Evolutionary conservation across 2,329 filamentous ascomycete species (phyloP).

Genomic region (Emericellopsis atlantica): DNA sequence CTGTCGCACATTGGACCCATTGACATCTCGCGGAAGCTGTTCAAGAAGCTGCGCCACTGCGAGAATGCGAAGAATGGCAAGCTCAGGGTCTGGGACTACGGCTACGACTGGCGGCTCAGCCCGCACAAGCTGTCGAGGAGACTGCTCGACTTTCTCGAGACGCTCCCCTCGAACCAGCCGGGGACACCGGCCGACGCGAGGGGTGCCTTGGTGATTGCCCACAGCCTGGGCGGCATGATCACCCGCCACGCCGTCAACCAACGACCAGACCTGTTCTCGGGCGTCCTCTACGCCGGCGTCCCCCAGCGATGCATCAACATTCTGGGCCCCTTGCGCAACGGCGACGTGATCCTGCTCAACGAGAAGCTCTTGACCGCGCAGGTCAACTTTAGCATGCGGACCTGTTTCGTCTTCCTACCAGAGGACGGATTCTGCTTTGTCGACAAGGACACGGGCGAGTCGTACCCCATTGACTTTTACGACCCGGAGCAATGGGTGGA

Average conservation of each 20-base stretch:
- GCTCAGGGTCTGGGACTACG: conserved; percentile 76
- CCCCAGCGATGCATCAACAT: conserved; percentile 86
- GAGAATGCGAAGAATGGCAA: conserved; percentile 61
- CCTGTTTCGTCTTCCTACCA: conserved; percentile 73
- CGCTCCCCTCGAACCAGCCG: conserved; percentile 60
- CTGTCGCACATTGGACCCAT: conserved; percentile 85
- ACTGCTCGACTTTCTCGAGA: conserved; percentile 61
- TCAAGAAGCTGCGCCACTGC: conserved; percentile 63
- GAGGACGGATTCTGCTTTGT: conserved; percentile 82
- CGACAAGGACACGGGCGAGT: conserved; percentile 66
- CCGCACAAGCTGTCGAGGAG: conserved; percentile 62
- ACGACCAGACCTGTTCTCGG: conserved; percentile 72
- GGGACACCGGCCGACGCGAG: conserved; percentile 36
- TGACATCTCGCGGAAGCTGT: conserved; percentile 72
- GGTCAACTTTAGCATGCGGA: conserved; percentile 85
- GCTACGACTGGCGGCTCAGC: conserved; percentile 88
- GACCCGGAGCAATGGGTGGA: conserved; percentile 68
- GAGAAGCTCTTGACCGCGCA: conserved; percentile 83
- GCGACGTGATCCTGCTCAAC: conserved; percentile 84
- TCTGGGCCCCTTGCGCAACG: conserved; percentile 76
- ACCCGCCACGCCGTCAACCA: conserved; percentile 80
- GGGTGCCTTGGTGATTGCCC: conserved; percentile 73
- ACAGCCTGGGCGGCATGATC: conserved; percentile 79
- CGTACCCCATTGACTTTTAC: conserved; percentile 78
- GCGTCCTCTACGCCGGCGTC: conserved; percentile 74